Evolutionary conservation across 2,329 filamentous ascomycete species (phyloP).

Genomic region (Dothistroma pini): DNA sequence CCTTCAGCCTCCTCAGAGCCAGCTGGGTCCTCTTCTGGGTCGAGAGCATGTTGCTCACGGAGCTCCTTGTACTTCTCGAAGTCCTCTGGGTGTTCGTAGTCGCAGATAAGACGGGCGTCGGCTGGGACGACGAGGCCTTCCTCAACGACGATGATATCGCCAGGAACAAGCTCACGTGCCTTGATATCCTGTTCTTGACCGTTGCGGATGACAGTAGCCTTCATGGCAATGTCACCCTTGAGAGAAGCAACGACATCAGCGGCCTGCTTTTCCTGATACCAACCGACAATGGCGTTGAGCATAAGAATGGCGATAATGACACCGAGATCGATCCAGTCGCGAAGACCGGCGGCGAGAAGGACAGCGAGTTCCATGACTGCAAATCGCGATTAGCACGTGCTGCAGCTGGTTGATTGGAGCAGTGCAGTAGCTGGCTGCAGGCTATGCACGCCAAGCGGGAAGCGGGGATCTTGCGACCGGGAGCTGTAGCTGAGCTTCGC

Average conservation of each 20-base stretch:
- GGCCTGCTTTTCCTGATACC: constrained; percentile 78
- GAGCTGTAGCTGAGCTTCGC: constrained; percentile 1
- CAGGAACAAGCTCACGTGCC: constrained; percentile 69
- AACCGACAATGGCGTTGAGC: constrained; percentile 73
- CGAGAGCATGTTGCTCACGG: constrained; percentile 49
- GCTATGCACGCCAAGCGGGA: constrained; percentile 4
- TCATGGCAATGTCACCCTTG: constrained; percentile 77
- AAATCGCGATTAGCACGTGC: constrained; percentile 13
- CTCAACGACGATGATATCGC: constrained; percentile 71
- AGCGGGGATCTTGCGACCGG: constrained; percentile 7
- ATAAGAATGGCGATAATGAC: constrained; percentile 72
- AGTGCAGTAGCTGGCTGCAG: neutral
- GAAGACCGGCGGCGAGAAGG: constrained; percentile 67
- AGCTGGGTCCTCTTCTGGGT: constrained; percentile 56
- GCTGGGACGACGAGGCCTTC: constrained; percentile 68
- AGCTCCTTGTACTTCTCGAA: constrained; percentile 65
- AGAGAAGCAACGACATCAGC: constrained; percentile 70
- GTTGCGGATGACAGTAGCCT: constrained; percentile 63
- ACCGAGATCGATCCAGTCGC: constrained; percentile 73
- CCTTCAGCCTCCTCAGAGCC: constrained; percentile 58
- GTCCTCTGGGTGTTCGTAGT: constrained; percentile 64
- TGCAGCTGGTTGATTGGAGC: constrained; percentile 7
- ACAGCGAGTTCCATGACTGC: constrained; percentile 74
- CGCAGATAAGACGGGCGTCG: constrained; percentile 68
- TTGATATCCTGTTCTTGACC: constrained; percentile 66